Base-by-base conservation (phyloP, 768 basidiomycete genomes). In the Macrolepiota albuminosa region DNA sequence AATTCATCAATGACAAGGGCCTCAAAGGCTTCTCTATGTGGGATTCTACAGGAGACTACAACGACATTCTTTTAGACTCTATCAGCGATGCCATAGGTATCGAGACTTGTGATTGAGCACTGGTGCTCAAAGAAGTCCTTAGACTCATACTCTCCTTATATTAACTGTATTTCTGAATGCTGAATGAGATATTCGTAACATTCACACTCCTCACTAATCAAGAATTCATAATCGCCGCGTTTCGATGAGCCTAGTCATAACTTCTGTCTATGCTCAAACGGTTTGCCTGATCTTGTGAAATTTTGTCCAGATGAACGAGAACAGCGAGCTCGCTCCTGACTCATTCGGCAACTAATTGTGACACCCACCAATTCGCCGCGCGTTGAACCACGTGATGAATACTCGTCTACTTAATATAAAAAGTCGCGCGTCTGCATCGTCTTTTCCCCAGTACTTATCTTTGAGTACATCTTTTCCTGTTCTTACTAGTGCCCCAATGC, bases 1-100 rank as follows among this genome's bases (percentile, higher is more conserved):
- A 71, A 1, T 89, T 80, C 67, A 88, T 90, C 70, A 76, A 79
- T 58, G 64, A 73, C 14, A 70, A 72, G 2, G 77, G 77, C 2
- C 73, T 91, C 4, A 75, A 71, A 52, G 89, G 89, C 1, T 89
- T 88, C 68, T 71, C 84, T 1, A 81, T 88, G 71, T 90, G 87
- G 87, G 78, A 88, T 63, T 76, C 81, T 45, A 80, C 78, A 4
- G 86, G 86, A 7, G 88, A 89, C 68, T 78, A 69, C n/a, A 49
- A 81, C 2, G 75, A 86, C 66, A 80, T 84, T 36, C 78, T 89
- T 26, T 66, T 89, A 1, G 74, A 81, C 59, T 69, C 86, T 5
- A 86, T 89, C 55, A 74, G 73, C 52, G 63, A 71, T 43, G 73
- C 76, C 0, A 73, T 80, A 68, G 70, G 71, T 33, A 69, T 74